Evolutionary conservation across 768 basidiomycete genomes (phyloP), one percentile per base, ranked within the genome.

Genomic region (Wakefieldia striispora): DNA sequence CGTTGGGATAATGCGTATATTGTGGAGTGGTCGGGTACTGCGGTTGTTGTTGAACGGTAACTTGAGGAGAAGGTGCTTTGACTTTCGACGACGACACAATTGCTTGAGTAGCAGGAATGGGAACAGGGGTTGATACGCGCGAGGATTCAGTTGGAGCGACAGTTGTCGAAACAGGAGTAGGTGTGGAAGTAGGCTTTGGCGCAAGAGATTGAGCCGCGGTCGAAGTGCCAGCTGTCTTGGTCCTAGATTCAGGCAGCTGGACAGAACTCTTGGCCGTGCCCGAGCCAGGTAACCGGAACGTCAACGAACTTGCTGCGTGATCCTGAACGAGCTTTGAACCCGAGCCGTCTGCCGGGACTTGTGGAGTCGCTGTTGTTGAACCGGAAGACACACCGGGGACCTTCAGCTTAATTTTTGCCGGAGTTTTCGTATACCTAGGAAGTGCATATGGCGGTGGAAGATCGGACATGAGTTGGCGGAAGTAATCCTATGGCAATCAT

Each of bases 391-490:
- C 56, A 13, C 37, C 72, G 56, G 84, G 80, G 36, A 85, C 75
- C 57, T 81, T 88, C 35, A 91, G 77, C 65, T 82, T 90, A 49
- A 92, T 86, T 70, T 85, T 92, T 14, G 76, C 76, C 36, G 67
- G 57, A 6, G 80, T 71, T 54, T 80, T 79, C 23, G 78, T 53
- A 57, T 90, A 88, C 51, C 83, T 78, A 12, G 82, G 71, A 40
- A 91, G 74, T n/a, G 81, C 53, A 60, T 77, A 77, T 2, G 84
- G 85, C 1, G 80, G 56, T 1, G 90, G 89, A 16, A 92, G 73
- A 63, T 91, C 89, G 8, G 88, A 75, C 85, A 91, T 85, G 14
- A 91, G 67, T 55, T 81, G 76, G 21, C 81, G 80, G 64, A 91
- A 91, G 58, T 81, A 72, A 45, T 88, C 82, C 90, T 92, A 59